These are phyloP conservation scores for Limnomonas spitsbergensis DNA, from an alignment of 139 green algal species.

Conservation along the genomic window DNA sequence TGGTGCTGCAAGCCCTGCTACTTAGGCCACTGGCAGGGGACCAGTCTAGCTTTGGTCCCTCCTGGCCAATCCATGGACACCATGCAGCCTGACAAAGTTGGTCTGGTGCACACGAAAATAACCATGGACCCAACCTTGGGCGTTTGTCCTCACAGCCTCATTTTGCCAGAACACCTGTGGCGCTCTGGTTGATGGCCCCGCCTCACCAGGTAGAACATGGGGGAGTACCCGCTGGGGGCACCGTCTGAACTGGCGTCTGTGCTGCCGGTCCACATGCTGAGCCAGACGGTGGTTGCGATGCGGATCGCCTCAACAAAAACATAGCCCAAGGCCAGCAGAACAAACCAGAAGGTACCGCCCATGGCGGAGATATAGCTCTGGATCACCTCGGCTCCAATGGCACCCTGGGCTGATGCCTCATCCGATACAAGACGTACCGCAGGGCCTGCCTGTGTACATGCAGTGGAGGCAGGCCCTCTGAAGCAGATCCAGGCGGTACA, in stretches of 20 bases:
- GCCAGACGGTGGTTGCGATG: slow-evolving; percentile 57
- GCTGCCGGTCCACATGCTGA: slow-evolving; percentile 55
- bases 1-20: too few relatives aligned
- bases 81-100: too few relatives aligned
- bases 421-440: slow-evolving; percentile 7
- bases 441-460: neutral
- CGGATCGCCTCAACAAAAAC: slow-evolving; percentile 45
- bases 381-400: slow-evolving; percentile 42
- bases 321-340: slow-evolving; percentile 44
- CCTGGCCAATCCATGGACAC: too few relatives aligned
- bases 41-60: too few relatives aligned
- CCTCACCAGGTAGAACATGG: slow-evolving; percentile 30
- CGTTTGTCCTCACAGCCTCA: too few relatives aligned
- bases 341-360: slow-evolving; percentile 37
- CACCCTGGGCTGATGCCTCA: slow-evolving; percentile 34
- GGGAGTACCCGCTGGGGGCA: neutral
- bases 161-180: too few relatives aligned
- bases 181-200: too few relatives aligned
- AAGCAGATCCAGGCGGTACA: too few relatives aligned
- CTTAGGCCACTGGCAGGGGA: too few relatives aligned
- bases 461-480: too few relatives aligned
- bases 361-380: slow-evolving; percentile 48
- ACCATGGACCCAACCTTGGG: too few relatives aligned
- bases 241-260: neutral
- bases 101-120: too few relatives aligned